Evolutionary conservation across 1,284 basidiomycete genomes (phyloP), one percentile per base, ranked within the genome.

Genomic region (Phlebopus sp.): DNA sequence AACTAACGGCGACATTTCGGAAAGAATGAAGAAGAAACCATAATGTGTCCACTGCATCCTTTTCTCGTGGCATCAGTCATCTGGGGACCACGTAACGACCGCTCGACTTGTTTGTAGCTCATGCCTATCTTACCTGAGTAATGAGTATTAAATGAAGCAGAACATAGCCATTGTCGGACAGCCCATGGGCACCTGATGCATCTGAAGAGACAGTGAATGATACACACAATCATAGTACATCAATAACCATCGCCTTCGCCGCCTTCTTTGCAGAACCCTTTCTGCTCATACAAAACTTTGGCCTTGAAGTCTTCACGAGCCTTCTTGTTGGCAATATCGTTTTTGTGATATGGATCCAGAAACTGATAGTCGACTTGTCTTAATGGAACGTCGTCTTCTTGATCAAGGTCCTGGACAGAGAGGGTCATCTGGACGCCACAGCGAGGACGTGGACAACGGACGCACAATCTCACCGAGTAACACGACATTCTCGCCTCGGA

Each of bases 401-500:
- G 78, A 69, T 97, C 93, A 54, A 97, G 79, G 66, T 97, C 94
- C 94, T 97, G 65, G 4, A 30, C 37, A 42, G 47, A 36, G 42
- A 46, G 19, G 27, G 44, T 43, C 18, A 44, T 48, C 46, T 37
- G 47, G 32, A 34, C 44, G 46, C 42, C 49, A n/a, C 31, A 41
- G 19, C 25, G 46, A 25, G 27, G 38, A 40, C 11, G 52, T 45
- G 51, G 37, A 31, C 39, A 42, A 44, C 42, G 37, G 37, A 48
- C 92, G 66, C 64, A 97, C 96, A 50, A 99, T 89, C 78, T 99
- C 97, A 44, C 97, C 97, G 45, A 99, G 73, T 42, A 98, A 73
- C 10, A 99, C 97, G 18, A 99, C 97, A 66, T 99, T 99, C 76
- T 99, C 97, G 41, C 97, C 97, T 56, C 97, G 83, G 56, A 99